Evolutionary conservation across 2,329 filamentous ascomycete genomes (phyloP), one percentile per base, ranked within the genome.

Genomic region (Penicillium sclerotigenum): DNA sequence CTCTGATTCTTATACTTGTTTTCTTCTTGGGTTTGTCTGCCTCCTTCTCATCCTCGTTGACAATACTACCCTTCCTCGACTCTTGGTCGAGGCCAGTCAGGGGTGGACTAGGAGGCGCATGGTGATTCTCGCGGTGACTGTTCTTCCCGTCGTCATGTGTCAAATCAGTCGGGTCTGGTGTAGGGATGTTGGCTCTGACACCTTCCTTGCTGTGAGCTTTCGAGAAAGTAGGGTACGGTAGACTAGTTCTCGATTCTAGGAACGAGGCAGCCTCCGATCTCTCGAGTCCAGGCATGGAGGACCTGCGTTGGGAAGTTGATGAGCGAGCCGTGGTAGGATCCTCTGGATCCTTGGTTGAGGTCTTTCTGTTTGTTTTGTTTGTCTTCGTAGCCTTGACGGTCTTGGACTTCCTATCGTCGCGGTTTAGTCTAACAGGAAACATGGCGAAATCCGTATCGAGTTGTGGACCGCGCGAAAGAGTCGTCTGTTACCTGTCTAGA

Each of bases 201-300:
- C 86, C 84, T 76, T 97, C 93, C 73, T 91, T 94, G 79, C 91
- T 95, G 73, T 96, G 90, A 13, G 89, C 89, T 75, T 95, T 97
- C 75, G 89, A 94, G 74, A 95, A 91, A 11, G 82, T 81, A 1
- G 91, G 90, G 70, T 96, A 96, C 7, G 90, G 87, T 40, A 89
- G 70, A 59, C 81, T 82, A 28, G 74, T 68, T 59, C 75, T 77
- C 46, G 76, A 77, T 47, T 77, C 76, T 53, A 75, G 67, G 60
- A 76, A 74, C 20, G 72, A 75, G 56, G 71, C 71, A 46, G 71
- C 66, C 43, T 62, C 69, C 38, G 69, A 64, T 47, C 62, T 70
- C 54, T 79, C 74, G 54, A 79, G 70, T 48, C 81, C 81, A 31
- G 84, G 72, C 75, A 84, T 83, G 72, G 84, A 82, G 49, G 81